Conservation (phyloP, 306 rosid genomes). For the Castanea crenata region DNA sequence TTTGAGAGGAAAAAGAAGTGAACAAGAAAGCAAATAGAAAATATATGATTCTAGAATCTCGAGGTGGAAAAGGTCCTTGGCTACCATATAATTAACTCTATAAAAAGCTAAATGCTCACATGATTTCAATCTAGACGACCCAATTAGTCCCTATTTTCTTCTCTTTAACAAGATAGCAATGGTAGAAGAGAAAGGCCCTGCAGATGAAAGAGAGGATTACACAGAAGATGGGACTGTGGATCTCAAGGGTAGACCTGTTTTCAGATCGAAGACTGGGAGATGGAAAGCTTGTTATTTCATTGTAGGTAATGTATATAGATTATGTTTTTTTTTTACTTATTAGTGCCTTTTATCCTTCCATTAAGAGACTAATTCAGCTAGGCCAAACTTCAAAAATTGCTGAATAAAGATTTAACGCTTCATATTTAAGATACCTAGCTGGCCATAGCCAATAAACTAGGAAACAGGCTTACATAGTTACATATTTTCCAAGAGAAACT, state of each 20-base stretch:
- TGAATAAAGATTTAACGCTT: background rate
- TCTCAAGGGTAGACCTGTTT: slow-evolving; percentile 34
- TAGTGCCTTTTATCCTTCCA: background rate
- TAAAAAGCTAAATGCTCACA: background rate
- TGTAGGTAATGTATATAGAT: slow-evolving; percentile 17
- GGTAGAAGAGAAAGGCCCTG: slow-evolving; percentile 18
- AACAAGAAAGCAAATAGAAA: background rate
- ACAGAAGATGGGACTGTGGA: slow-evolving; percentile 41
- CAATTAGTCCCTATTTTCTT: background rate
- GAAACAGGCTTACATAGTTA: no score
- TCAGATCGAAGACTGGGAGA: slow-evolving; percentile 36
- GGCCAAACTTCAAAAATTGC: background rate
- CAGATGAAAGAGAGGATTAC: slow-evolving; percentile 14
- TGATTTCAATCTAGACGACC: background rate
- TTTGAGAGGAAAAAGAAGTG: background rate
- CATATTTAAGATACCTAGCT: no score
- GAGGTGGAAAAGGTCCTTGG: background rate
- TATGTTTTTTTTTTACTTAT: background rate
- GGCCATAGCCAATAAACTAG: no score
- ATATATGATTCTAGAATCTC: no score
- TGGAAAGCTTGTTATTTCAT: slow-evolving; percentile 45
- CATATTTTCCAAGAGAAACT: no score
- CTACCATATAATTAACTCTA: background rate
- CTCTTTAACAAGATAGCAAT: background rate
- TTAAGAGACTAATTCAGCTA: background rate